A percentile compares a stretch with the other conserved stretches of the same genome.
These are phyloP conservation scores for Cyclotella kingstonii DNA, from an alignment of 108 stramenopile genomes.

Conservation along the genomic window DNA sequence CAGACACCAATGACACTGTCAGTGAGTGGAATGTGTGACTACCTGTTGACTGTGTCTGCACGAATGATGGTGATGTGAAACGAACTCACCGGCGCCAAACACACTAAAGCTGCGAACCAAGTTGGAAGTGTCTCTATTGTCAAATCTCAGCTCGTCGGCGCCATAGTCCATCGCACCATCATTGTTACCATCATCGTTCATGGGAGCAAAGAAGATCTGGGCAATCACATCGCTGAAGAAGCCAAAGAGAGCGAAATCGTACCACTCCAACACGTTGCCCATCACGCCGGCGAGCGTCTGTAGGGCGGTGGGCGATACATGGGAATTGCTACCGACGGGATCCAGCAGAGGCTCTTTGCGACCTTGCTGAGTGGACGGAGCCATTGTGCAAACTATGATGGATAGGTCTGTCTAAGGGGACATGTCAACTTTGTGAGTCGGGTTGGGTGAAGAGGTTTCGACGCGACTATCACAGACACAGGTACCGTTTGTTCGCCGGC, in stretches of 20 bases:
- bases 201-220: conserved; percentile 62
- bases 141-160: conserved; percentile 5
- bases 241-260: conserved; percentile 71
- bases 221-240: conserved; percentile 62
- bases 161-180: conserved; percentile 16
- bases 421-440: too few relatives aligned
- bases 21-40: neutral
- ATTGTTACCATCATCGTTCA: conserved; percentile 8
- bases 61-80: too few relatives aligned
- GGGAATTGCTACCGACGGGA: too few relatives aligned
- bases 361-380: too few relatives aligned
- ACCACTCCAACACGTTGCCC: conserved; percentile 66
- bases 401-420: too few relatives aligned
- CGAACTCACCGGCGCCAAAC: conserved; percentile 56
- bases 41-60: neutral
- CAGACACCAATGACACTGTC: neutral
- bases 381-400: too few relatives aligned
- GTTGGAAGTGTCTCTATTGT: conserved; percentile 12
- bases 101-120: conserved; percentile 79
- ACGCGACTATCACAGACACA: too few relatives aligned
- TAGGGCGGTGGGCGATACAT: conserved; percentile 1
- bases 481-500: too few relatives aligned
- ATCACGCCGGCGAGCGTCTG: conserved; percentile 41
- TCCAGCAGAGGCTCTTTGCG: too few relatives aligned
- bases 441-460: too few relatives aligned